These are phyloP conservation scores for Alternaria ethzedia DNA, from an alignment of 2,329 filamentous ascomycete species.

Conservation along the genomic window DNA sequence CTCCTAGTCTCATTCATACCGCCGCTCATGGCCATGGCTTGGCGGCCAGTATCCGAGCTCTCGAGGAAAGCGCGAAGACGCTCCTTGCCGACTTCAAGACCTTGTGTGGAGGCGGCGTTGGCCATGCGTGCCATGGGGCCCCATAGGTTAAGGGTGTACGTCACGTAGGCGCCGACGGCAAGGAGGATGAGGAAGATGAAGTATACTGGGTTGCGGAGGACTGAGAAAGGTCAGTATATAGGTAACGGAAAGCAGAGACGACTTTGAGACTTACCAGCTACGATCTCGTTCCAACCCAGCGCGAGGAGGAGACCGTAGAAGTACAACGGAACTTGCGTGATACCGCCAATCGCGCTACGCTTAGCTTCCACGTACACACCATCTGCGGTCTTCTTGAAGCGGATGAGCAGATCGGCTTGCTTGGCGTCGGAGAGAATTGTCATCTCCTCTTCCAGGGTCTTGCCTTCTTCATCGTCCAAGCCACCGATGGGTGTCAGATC, in stretches of 20 bases:
- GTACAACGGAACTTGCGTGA: slow-evolving; percentile 91
- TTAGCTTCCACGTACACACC: slow-evolving; percentile 98
- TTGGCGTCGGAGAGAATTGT: slow-evolving; percentile 90
- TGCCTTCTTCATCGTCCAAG: slow-evolving; percentile 92
- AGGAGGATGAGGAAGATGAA: slow-evolving; percentile 86
- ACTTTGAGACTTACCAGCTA: slow-evolving; percentile 73
- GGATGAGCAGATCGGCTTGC: slow-evolving; percentile 85
- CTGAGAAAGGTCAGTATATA: slow-evolving; percentile 56
- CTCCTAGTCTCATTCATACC: slow-evolving; percentile 18
- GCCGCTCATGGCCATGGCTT: slow-evolving; percentile 75
- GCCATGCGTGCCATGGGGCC: slow-evolving; percentile 96
- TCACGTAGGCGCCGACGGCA: slow-evolving; percentile 80
- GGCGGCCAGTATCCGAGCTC: slow-evolving; percentile 81
- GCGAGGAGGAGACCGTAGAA: slow-evolving; percentile 90
- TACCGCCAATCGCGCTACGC: slow-evolving; percentile 91
- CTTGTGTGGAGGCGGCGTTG: slow-evolving; percentile 86
- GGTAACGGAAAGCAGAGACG: neutral
- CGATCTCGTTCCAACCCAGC: slow-evolving; percentile 98
- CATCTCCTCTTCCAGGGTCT: slow-evolving; percentile 95
- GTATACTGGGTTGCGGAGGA: slow-evolving; percentile 90
- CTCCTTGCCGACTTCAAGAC: slow-evolving; percentile 89
- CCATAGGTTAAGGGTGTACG: slow-evolving; percentile 92
- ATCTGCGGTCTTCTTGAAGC: slow-evolving; percentile 98
- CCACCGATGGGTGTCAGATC: slow-evolving; percentile 88
- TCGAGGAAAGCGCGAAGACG: slow-evolving; percentile 88